Conservation (phyloP, 257 asterid genomes). For the Fraxinus americana region DNA sequence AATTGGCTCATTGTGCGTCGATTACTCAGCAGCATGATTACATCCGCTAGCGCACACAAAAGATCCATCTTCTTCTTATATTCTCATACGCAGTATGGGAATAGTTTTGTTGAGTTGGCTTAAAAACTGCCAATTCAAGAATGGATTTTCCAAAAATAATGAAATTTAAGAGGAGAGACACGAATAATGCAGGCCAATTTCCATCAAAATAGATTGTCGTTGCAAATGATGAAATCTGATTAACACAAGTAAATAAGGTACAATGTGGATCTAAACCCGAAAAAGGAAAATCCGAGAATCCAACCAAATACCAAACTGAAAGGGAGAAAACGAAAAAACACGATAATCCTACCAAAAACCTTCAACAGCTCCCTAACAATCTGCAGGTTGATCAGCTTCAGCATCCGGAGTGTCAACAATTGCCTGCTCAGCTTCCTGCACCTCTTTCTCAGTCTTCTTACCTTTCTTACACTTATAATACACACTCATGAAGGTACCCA, state of each 20-base stretch:
- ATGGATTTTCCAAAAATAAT: neutral
- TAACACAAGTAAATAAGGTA: neutral
- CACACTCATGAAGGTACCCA: slow-evolving; percentile 95
- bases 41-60: neutral
- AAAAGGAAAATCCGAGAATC: neutral
- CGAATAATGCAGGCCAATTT: neutral
- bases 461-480: slow-evolving; percentile 96
- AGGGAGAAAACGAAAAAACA: neutral
- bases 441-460: slow-evolving; percentile 96
- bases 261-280: neutral
- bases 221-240: neutral
- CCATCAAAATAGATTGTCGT: neutral
- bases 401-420: slow-evolving; percentile 68
- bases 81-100: no score
- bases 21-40: no score
- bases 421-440: slow-evolving; percentile 96
- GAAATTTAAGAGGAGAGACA: neutral
- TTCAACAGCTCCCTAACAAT: slow-evolving; percentile 15
- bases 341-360: slow-evolving; percentile 19
- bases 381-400: slow-evolving; percentile 47
- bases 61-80: no score
- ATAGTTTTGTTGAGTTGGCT: no score
- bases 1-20: neutral
- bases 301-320: slow-evolving; percentile 13
- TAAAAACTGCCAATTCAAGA: no score